Base-by-base conservation (phyloP, 2,329 filamentous ascomycete species). In the Phyllosticta paracitricarpa region DNA sequence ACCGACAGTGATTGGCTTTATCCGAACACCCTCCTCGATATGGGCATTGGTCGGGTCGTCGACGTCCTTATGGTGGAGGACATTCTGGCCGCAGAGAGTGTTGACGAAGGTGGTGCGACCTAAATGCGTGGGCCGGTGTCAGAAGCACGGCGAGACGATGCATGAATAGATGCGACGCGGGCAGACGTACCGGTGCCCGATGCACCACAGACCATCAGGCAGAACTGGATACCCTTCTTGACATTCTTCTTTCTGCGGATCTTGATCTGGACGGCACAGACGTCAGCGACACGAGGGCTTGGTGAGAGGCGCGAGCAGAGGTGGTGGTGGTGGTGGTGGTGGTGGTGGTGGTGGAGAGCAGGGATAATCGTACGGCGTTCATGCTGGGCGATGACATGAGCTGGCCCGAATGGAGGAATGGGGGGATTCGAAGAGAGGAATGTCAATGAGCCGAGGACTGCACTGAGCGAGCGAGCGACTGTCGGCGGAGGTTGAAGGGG, bases 221-320 rank as follows among this genome's bases (percentile, higher is more conserved):
- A 97, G 83, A 99, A 99, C 84, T 99, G 94, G 75, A 99, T 97
- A 75, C 94, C 94, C 86, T 97, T 97, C 89, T 97, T 97, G 81
- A 99, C 93, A 85, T 99, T 97, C 89, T 99, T 99, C 93, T 99
- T 99, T 80, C 91, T 89, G 81, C 94, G 92, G 77, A 97, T 92
- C 89, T 96, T 94, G 79, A 95, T 90, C 86, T 91, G 77, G 33
- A 57, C 51, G 63, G 56, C 56, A 51, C 56, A 56, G 66, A 68
- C 68, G 70, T 64, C 62, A 67, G 63, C 61, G 55, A 51, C 59
- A 54, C 59, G 51, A 28, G 56, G 56, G 62, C 61, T 62, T 56
- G 55, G 30, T 63, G 70, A 62, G 69, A 68, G 65, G 64, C 53
- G 56, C 55, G 59, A 33, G 52, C 30, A n/a, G 51, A 4, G 56